These are phyloP conservation scores for Hirschfeldia incana DNA, from an alignment of 345 rosid species.

Conservation along the genomic window DNA sequence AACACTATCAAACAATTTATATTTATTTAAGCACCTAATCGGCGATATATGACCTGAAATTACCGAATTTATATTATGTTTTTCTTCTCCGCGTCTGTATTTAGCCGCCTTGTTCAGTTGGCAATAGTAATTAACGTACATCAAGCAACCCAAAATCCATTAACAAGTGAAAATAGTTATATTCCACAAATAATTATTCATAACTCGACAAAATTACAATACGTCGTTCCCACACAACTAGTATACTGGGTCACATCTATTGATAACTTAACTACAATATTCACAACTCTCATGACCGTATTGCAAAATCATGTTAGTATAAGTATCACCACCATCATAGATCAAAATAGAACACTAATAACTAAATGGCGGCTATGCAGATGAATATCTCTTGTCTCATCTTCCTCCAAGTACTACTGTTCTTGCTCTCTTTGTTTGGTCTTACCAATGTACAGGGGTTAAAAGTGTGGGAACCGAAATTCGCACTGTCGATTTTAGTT, in stretches of 20 bases:
- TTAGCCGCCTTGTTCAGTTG: neutral
- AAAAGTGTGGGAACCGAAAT: too few species aligned
- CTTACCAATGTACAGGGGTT: slow-evolving; percentile 27
- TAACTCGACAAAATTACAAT: slow-evolving; percentile 10
- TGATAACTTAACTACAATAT: neutral
- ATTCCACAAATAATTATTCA: neutral
- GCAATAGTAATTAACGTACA: neutral
- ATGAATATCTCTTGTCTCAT: slow-evolving; percentile 32
- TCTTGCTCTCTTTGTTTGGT: slow-evolving; percentile 30
- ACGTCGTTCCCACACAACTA: neutral
- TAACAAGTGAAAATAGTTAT: neutral
- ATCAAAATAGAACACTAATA: neutral
- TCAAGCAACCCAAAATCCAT: neutral
- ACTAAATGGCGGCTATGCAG: slow-evolving; percentile 41
- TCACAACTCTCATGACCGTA: neutral
- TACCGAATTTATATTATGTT: neutral
- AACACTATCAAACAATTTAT: neutral
- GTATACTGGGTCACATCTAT: neutral
- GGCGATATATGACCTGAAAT: neutral
- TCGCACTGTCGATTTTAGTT: too few species aligned
- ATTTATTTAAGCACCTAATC: neutral
- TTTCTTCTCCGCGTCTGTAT: neutral
- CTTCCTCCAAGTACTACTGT: slow-evolving; percentile 27
- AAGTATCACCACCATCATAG: slow-evolving; percentile 17
- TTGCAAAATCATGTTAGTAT: neutral